Conservation (phyloP, 208 protist species). For the Wallacemonas sp. region DNA sequence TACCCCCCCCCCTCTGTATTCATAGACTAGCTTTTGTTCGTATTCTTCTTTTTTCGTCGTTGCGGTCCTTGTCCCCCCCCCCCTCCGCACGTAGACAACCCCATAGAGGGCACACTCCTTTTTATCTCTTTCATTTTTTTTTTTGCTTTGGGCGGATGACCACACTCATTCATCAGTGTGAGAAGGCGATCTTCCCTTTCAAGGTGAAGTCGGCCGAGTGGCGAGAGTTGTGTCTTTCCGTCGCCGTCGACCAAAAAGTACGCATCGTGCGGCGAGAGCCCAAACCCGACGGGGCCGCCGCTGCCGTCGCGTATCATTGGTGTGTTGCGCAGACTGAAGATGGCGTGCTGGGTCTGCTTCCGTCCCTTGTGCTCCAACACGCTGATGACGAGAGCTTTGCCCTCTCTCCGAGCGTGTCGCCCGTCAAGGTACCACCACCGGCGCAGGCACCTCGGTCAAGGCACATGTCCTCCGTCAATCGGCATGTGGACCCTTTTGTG, state of each 20-base stretch:
- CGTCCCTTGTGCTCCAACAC: conserved; percentile 15
- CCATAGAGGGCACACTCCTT: neutral
- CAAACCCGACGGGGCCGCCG: neutral
- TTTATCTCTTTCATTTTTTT: conserved; percentile 6
- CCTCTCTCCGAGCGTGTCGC: neutral
- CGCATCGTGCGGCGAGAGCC: conserved; percentile 35
- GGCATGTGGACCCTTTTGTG: conserved; percentile 6
- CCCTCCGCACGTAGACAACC: conserved; percentile 7
- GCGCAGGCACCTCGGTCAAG: neutral
- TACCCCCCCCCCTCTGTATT: too few species aligned
- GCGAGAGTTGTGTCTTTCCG: conserved; percentile 21
- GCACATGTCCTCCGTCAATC: neutral
- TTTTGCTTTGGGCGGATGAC: neutral
- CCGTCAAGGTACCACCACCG: neutral
- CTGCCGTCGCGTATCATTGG: conserved; percentile 17
- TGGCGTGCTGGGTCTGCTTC: conserved; percentile 34
- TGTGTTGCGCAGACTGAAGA: conserved; percentile 45
- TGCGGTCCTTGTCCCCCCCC: too few species aligned
- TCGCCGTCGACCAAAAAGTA: conserved; percentile 16
- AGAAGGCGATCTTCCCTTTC: conserved; percentile 35
- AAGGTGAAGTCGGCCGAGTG: neutral
- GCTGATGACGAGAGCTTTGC: conserved; percentile 2
- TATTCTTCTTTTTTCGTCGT: conserved; percentile 7
- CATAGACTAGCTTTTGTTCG: too few species aligned
- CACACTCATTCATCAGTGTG: conserved; percentile 2